Percentiles rank a stretch among this genome's conserved stretches.
These are phyloP conservation scores for Amylocarpus encephaloides DNA, from an alignment of 2,329 filamentous ascomycete genomes.

Conservation along the genomic window DNA sequence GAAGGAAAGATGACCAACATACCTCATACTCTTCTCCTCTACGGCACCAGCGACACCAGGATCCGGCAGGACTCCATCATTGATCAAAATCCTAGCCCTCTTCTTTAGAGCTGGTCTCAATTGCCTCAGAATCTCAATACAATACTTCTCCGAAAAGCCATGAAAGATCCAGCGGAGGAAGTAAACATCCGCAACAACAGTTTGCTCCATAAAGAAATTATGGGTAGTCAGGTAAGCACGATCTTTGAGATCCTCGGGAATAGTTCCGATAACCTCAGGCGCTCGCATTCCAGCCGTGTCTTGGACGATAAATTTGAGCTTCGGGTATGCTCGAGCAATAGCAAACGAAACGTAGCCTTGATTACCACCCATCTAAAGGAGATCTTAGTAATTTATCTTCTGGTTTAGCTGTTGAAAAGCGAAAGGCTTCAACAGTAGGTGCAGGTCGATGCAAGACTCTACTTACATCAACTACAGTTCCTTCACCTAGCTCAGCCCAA, in stretches of 20 bases:
- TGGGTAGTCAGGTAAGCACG: conserved; percentile 32
- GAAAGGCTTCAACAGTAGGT: background rate
- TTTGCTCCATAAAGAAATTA: conserved; percentile 37
- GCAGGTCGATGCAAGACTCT: background rate
- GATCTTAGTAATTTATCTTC: too few relatives aligned
- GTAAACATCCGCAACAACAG: conserved; percentile 24
- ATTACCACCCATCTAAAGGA: conserved; percentile 27
- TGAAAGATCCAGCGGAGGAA: conserved; percentile 9
- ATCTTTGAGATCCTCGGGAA: conserved; percentile 11
- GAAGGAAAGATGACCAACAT: background rate
- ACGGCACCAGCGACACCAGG: background rate
- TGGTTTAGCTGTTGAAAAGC: too few relatives aligned
- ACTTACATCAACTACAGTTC: conserved; percentile 24
- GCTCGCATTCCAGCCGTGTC: conserved; percentile 32
- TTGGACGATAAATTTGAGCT: conserved; percentile 9
- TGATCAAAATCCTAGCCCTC: conserved; percentile 4
- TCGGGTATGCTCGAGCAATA: conserved; percentile 22
- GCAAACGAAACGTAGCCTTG: conserved; percentile 23
- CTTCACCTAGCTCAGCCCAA: conserved; percentile 23
- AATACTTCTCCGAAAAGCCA: conserved; percentile 4
- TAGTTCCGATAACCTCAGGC: conserved; percentile 13
- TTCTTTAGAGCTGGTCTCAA: conserved; percentile 1
- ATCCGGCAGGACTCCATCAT: conserved; percentile 5
- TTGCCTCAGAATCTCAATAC: conserved; percentile 2
- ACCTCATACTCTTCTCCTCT: conserved; percentile 5